Evolutionary conservation across 129 eudicot species (phyloP), one percentile per base, ranked within the genome.

Genomic region (Flaveria ramosissima): DNA sequence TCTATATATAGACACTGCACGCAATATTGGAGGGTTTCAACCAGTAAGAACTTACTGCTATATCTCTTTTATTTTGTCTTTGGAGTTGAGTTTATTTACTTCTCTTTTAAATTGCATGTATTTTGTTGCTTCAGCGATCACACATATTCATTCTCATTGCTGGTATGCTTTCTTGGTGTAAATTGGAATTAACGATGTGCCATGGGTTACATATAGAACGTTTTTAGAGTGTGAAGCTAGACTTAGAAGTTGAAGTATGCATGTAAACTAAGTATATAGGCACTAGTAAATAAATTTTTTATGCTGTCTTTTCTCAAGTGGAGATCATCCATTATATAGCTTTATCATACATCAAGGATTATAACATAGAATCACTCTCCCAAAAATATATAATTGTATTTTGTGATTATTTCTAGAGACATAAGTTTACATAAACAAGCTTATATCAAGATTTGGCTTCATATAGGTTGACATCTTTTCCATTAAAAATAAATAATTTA

Each of bases 1-100:
- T 87, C 81, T 95, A 19, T 95, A 91, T 76, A 95, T 95, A 61
- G 97, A 91, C 82, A 89, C 96, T 14, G 99, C 97, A 59, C 87
- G 96, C 14, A 88, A 81, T 67, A 88, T 91, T 78, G 96, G 85
- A 76, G 90, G 83, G 78, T 86, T 92, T 77, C 85, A 77, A 46
- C 88, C 81, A 63, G 99, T 95, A 95, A 91, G 96, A 63, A 23
- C 39, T 24, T 67, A 45, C 65, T 12, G 11, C 45, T 48, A 21
- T 66, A 67, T 66, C 64, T 42, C 46, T 57, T 17, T 12, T 73
- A 27, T 67, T 55, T 15, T 70, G 39, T 11, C 74, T 47, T 66
- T 51, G 51, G 17, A 43, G 47, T 36, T 64, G 47, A 41, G 12
- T 66, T 26, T 15, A 36, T 79, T 55, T 23, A 45, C 64, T 3